Conservation (phyloP, 192 early-diverging fungal genomes). For the Spinellus fusiger region DNA sequence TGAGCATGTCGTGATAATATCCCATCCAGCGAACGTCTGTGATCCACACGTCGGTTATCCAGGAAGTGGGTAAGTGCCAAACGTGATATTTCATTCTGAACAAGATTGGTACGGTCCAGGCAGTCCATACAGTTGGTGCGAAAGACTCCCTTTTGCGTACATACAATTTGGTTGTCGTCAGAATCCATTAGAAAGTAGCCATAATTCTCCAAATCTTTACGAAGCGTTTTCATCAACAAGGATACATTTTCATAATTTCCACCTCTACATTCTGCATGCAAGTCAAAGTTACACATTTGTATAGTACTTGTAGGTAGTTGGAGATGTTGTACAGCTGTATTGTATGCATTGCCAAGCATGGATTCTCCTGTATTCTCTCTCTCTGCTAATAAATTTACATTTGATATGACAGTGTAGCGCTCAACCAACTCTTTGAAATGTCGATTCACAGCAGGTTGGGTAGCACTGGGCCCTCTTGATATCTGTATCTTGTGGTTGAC, state of each 20-base stretch:
- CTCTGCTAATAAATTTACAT: slow-evolving; percentile 72
- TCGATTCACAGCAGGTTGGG: slow-evolving; percentile 72
- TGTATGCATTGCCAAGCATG: slow-evolving; percentile 64
- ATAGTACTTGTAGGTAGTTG: slow-evolving; percentile 40
- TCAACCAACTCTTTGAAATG: slow-evolving; percentile 69
- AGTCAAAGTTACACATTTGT: slow-evolving; percentile 75
- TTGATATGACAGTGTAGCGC: slow-evolving; percentile 70
- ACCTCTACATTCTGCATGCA: slow-evolving; percentile 71
- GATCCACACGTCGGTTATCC: slow-evolving; percentile 15
- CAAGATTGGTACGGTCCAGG: slow-evolving; percentile 84
- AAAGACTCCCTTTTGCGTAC: slow-evolving; percentile 76
- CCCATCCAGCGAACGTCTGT: slow-evolving; percentile 16
- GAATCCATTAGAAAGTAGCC: slow-evolving; percentile 68
- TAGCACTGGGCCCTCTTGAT: slow-evolving; percentile 73
- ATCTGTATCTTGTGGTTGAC: slow-evolving; percentile 82
- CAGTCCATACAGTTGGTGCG: slow-evolving; percentile 93
- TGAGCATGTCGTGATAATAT: slow-evolving; percentile 46
- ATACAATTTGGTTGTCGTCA: slow-evolving; percentile 48
- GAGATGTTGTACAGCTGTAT: slow-evolving; percentile 42
- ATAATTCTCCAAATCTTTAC: slow-evolving; percentile 46
- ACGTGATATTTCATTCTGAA: slow-evolving; percentile 73
- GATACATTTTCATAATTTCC: slow-evolving; percentile 72
- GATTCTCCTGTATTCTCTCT: slow-evolving; percentile 65
- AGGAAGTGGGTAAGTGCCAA: slow-evolving; percentile 41
- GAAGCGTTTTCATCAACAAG: slow-evolving; percentile 50